phyloP scores from a whole-genome alignment of 305 asterid genomes.

The Fraxinus latifolia region DNA sequence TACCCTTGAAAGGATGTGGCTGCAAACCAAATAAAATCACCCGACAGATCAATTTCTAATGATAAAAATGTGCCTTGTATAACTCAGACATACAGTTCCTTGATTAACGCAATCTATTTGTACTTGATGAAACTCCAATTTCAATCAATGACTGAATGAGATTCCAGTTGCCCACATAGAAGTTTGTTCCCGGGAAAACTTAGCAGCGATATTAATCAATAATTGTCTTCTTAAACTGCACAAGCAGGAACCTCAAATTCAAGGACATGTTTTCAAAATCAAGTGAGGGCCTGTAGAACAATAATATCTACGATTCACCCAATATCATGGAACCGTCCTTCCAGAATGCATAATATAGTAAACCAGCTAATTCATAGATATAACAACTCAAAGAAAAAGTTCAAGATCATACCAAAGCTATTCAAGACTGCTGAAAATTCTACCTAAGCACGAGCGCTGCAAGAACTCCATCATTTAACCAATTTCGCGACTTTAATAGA shows the following conservation, averaged over 20 bases:
- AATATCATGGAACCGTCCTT: background rate
- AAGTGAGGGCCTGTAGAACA: background rate
- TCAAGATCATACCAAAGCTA: background rate
- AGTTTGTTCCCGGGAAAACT: background rate
- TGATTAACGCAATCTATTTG: background rate
- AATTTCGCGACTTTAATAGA: background rate
- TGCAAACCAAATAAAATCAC: conserved; percentile 5
- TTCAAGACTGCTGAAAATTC: background rate
- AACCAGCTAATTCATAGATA: background rate
- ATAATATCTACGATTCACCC: background rate
- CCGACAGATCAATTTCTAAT: background rate
- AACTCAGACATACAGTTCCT: background rate
- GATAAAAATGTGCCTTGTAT: background rate
- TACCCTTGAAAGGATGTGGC: background rate
- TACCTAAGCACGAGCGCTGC: background rate
- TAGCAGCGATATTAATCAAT: background rate
- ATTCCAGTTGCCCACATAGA: background rate
- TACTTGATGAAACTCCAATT: background rate
- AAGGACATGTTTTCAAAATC: background rate
- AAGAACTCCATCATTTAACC: background rate
- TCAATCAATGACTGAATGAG: background rate
- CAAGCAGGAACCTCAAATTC: background rate
- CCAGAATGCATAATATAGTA: background rate
- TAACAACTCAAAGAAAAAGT: background rate
- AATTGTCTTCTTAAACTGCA: background rate